A percentile compares a stretch with the other conserved stretches of the same genome.
These are phyloP conservation scores for Starmerella asiatica DNA, from an alignment of 805 yeast species.

Conservation along the genomic window DNA sequence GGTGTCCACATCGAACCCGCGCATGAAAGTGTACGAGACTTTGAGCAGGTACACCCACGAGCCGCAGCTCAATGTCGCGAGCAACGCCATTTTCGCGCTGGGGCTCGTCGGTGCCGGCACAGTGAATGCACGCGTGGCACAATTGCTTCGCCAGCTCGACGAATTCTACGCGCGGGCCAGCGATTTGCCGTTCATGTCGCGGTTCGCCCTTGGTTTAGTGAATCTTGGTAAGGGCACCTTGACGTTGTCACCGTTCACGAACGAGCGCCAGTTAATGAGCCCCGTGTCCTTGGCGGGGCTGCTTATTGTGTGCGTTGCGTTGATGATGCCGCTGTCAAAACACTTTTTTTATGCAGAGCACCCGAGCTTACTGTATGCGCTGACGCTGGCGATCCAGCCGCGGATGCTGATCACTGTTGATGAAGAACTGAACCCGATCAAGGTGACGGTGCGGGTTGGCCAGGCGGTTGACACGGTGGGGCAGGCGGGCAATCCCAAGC, in stretches of 20 bases:
- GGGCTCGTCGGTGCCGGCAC: constrained; percentile 98
- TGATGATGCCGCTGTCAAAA: constrained; percentile 57
- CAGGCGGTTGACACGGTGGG: constrained; percentile 98
- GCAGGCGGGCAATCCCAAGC: constrained; percentile 97
- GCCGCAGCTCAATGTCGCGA: constrained; percentile 83
- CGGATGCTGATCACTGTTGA: constrained; percentile 87
- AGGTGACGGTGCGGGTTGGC: constrained; percentile 95
- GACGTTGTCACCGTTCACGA: constrained; percentile 76
- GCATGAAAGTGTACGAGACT: constrained; percentile 93
- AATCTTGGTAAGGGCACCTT: constrained; percentile 95
- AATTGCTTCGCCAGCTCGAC: constrained; percentile 85
- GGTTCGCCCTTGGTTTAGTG: constrained; percentile 88
- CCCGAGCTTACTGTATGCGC: constrained; percentile 71
- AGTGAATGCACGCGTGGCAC: constrained; percentile 94
- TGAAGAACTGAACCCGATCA: constrained; percentile 77
- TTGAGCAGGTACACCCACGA: constrained; percentile 94
- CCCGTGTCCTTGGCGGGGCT: constrained; percentile 84
- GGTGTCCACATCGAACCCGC: constrained; percentile 84
- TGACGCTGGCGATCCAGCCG: constrained; percentile 83
- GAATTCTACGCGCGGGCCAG: constrained; percentile 82
- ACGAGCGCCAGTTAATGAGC: constrained; percentile 74
- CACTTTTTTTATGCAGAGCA: constrained; percentile 59
- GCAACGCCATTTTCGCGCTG: constrained; percentile 90
- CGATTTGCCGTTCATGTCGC: constrained; percentile 79
- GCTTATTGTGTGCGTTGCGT: constrained; percentile 67